Evolutionary conservation across 2,329 filamentous ascomycete genomes (phyloP), one percentile per base, ranked within the genome.

Genomic region (Harringtonia lauricola): DNA sequence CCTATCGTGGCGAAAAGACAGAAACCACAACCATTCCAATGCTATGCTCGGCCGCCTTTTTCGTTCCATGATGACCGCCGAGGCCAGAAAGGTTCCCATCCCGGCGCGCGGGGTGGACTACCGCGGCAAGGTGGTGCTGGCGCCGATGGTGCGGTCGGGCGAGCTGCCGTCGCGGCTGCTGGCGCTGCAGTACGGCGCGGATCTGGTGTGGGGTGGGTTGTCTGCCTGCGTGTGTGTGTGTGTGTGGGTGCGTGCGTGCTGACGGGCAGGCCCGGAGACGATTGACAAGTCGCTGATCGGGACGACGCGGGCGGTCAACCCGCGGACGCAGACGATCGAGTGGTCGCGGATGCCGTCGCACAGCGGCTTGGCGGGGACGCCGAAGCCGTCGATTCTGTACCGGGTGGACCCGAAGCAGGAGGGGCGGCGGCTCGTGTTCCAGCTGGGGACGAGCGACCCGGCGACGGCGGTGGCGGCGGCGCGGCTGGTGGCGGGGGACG

Each of bases 141-240:
- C 92, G 49, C 92, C 92, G 34, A 98, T 98, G 92, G 90, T 95
- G 46, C 83, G 92, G 53, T 94, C 87, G n/a, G 92, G 92, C 58
- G 92, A 98, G 68, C 70, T 95, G 48, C 90, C 92, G 3, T 92
- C 86, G 33, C 81, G 92, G 46, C 74, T 98, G 22, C 66, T 94
- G 36, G 83, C 92, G 28, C 76, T 98, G 49, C 85, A 94, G 58
- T 96, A 98, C 61, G 92, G 92, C 52, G 92, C 92, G 42, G 92
- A 98, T 63, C 72, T 98, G 15, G 92, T 98, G 52, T 98, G 92
- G 90, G 90, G 83, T 85, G 62, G 53, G 71, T 65, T 35, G 18
- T 14, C 22, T 9, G 13, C 21, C 19, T 14, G 29, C 9, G 10
- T 4, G 36, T 14, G 3, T 13, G 24, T 12, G 26, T 21, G 17